Evolutionary conservation across 2,329 filamentous ascomycete species (phyloP), one percentile per base, ranked within the genome.

Genomic region (Calonectria ilicicola): DNA sequence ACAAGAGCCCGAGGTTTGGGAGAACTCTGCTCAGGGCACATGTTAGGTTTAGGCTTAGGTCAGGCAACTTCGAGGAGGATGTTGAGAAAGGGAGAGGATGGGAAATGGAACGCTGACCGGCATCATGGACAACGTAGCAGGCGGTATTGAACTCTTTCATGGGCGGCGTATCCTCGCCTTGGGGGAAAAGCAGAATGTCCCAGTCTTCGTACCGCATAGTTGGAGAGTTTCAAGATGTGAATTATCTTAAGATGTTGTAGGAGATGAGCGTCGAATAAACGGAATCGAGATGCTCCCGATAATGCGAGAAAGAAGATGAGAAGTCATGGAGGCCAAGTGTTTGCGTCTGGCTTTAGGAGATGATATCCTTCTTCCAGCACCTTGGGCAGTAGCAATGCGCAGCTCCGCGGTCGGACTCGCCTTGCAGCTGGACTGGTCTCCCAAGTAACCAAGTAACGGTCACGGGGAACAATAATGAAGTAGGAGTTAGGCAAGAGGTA

Each of bases 181-280:
- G 84, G 0, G 94, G 93, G 81, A 97, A 97, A 73, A 97, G 87
- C 51, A 97, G 90, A 68, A 97, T 90, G 80, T 98, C 95, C 95
- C 95, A 97, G 80, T 95, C 92, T 78, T 95, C 90, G 87, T 93
- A 97, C 72, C 95, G 92, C 95, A 98, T 97, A 32, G 32, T 17
- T 23, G 32, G 21, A 38, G 14, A 17, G 53, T 19, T 27, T 12
- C 17, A 29, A 38, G 53, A 60, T 40, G 32, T 56, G 60, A 38
- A 62, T 68, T 49, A 62, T 66, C 46, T 47, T 62, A 68, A 72
- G 44, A 51, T 60, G 65, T 67, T 71, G 66, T 63, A 56, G 47
- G 53, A 32, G 44, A 63, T 70, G 60, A 35, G 26, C 15, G 29
- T 32, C 19, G 44, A 38, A 60, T 53, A 51, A 70, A 65, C 53